Evolutionary conservation across 2,329 filamentous ascomycete species (phyloP).

Genomic region (Fusarium vanettenii): DNA sequence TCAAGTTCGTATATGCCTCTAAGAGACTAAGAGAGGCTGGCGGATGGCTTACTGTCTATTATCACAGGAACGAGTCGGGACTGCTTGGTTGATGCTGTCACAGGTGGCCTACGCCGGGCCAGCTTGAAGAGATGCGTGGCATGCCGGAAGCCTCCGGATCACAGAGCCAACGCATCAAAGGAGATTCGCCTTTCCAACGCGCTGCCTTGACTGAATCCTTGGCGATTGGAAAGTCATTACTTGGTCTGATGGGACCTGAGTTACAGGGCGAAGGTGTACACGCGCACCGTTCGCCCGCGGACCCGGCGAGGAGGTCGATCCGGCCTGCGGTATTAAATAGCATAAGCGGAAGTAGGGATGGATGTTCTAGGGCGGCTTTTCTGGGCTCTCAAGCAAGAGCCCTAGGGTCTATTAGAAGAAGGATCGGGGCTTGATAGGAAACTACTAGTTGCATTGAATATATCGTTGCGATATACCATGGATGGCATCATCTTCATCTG

Average conservation of each 20-base stretch:
- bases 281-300: too few species aligned
- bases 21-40: neutral
- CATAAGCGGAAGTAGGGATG: neutral
- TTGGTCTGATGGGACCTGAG: neutral
- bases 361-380: neutral
- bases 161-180: neutral
- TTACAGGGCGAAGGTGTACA: neutral
- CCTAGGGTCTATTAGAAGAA: too few species aligned
- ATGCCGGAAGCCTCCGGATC: neutral
- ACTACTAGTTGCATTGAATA: neutral
- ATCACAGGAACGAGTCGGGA: neutral
- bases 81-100: neutral
- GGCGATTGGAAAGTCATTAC: neutral
- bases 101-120: too few species aligned
- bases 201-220: neutral
- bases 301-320: neutral
- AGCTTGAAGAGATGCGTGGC: neutral
- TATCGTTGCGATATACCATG: neutral
- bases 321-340: neutral
- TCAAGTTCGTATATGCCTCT: neutral
- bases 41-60: neutral
- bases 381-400: neutral
- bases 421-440: neutral
- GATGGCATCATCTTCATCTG: neutral
- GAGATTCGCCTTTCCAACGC: neutral